Evolutionary conservation across 805 yeast genomes (phyloP), one percentile per base, ranked within the genome.

Genomic region (Naumovozyma castellii): DNA sequence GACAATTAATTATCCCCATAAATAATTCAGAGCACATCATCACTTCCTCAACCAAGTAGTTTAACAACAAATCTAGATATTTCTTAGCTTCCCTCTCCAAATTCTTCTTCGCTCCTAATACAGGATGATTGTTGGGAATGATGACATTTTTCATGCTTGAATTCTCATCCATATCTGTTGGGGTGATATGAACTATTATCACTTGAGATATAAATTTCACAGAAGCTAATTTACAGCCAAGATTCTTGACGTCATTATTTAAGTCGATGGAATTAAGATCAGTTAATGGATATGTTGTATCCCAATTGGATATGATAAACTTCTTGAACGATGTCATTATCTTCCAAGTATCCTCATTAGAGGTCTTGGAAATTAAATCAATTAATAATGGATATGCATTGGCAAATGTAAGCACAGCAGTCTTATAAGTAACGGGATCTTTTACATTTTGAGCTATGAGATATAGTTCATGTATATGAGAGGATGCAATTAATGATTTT

Each of bases 81-180:
- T 71, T 78, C 40, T 71, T 72, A 0, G 88, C 81, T 56, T 88
- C 95, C 5, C 80, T 74, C 47, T 81, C 86, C 45, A 87, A 61
- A 17, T 65, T 57, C 8, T 61, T 48, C 29, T 66, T 66, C 39
- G 74, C 73, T 13, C 51, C 42, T 34, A 87, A 68, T 32, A 84
- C 72, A 1, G 86, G 76, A 53, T 90, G 96, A 40, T 67, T 70
- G 30, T 67, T 64, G n/a, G 76, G 69, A 41, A 68, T 65, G 48
- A 68, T 72, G 30, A 71, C 63, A 5, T 67, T 18, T 10, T 19
- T 29, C 13, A 34, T 13, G 16, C 18, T 17, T 13, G 12, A 9
- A 19, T 34, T 25, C n/a, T 34, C n/a, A 17, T 34, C 28, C n/a
- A 16, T 19, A 17, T 36, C 27, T 9, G 25, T 18, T 16, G 17